Base-by-base conservation (phyloP, 2,329 filamentous ascomycete genomes). In the Aspergillus texensis region DNA sequence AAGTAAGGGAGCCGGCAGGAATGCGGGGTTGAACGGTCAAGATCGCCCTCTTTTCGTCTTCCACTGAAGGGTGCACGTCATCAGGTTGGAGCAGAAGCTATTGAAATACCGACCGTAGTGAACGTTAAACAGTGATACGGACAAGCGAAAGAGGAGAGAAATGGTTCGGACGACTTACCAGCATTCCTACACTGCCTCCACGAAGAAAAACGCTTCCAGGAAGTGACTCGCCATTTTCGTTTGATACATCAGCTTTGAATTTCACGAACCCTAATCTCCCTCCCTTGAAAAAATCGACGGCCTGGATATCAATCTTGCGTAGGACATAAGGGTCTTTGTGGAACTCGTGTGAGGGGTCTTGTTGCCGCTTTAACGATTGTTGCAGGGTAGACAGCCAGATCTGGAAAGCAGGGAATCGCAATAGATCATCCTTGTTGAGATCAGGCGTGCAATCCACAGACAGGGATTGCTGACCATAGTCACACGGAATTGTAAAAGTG, bases 1-100 rank as follows among this genome's bases (percentile, higher is more conserved):
- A 84, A 1, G 81, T 75, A 4, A 88, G 78, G 1, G 82, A 84
- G 0, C 83, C 84, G 1, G 85, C 84, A 5, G 86, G 83, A 12
- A 87, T 82, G 30, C 86, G 82, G 12, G 86, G 85, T 65, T 88
- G 86, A 4, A 86, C 72, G 0, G 86, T 86, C 11, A 88, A 67
- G 30, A 88, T 78, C 4, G 83, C 83, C 56, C 82, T 75, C 68
- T 84, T 84, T 9, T 72, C 74, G 19, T 73, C 64, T 63, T 83
- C 80, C 12, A 78, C 75, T 1, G 75, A 72, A 12, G 67, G 61
- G 6, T 78, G 73, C 3, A 81, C 73, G 69, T 86, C 82, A 63
- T 83, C 77, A 3, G 85, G 83, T 69, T 86, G 84, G 28, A 88
- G 76, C 28, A 88, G 79, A 46, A 88, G 79, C 83, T 85, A 39